Base-by-base conservation (phyloP, 2,329 filamentous ascomycete species). In the Camptophora hylomeconis region DNA sequence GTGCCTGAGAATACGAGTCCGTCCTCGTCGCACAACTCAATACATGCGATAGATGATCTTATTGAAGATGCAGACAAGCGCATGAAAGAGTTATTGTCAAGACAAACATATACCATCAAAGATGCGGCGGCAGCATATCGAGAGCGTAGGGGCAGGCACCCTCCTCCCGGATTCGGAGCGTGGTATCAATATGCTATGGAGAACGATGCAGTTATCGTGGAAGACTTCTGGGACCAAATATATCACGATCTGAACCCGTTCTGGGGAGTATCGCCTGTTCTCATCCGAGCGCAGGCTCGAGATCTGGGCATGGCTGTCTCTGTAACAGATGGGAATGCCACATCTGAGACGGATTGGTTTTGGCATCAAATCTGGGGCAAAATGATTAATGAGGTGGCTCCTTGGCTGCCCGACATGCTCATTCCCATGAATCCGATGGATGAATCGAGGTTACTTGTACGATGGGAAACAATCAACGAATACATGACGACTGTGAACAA, bases 161-260 rank as follows among this genome's bases (percentile, higher is more conserved):
- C 64, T 9, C 64, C 64, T 5, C 64, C 64, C 1, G 49, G 52
- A 2, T 68, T 67, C 39, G 60, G 62, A 24, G 35, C 45, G 20
- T 67, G 64, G 64, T 60, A 53, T 37, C 35, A 51, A 4, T 65
- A 54, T 39, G 63, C 64, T 5, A 42, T 50, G 17, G 47, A 50
- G 7, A 44, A 57, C 24, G 45, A 56, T 28, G 53, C 58, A 1
- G 20, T 65, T 17, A 48, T 67, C 2, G 47, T 67, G 4, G 63
- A 67, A 40, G 57, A 62, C 5, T 59, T 64, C 36, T 67, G 63
- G 39, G 62, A 67, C 34, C 60, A 60, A 34, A 61, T 67, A 7
- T 63, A 67, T 41, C 44, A 60, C 32, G 63, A 67, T 31, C 28
- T 66, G 15, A 50, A 46, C 16, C 62, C 63, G 1, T 66, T 63